Percentiles rank a stretch among this genome's conserved stretches.
Evolutionary conservation across 2,329 filamentous ascomycete genomes (phyloP).

Genomic region (Fusarium pseudocircinatum): DNA sequence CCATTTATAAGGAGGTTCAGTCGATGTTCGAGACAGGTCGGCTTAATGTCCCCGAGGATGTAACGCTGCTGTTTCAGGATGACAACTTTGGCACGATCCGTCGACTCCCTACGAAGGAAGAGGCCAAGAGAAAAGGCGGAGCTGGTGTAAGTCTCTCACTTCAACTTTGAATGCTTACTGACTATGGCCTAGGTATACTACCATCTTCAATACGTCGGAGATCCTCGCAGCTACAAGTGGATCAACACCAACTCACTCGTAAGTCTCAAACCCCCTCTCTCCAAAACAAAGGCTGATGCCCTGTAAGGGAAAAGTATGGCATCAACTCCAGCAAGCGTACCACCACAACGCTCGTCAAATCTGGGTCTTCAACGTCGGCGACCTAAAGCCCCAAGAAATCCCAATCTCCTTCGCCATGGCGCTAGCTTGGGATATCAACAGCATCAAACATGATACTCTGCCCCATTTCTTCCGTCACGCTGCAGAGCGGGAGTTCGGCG

Average conservation of each 20-base stretch:
- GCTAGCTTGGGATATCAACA: slow-evolving; percentile 64
- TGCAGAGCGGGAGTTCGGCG: slow-evolving; percentile 60
- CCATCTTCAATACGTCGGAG: slow-evolving; percentile 71
- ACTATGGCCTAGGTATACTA: slow-evolving; percentile 54
- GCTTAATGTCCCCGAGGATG: slow-evolving; percentile 66
- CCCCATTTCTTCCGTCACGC: slow-evolving; percentile 57
- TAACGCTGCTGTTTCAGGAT: slow-evolving; percentile 70
- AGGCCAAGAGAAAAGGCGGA: slow-evolving; percentile 63
- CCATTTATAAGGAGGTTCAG: slow-evolving; percentile 73
- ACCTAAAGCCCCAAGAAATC: slow-evolving; percentile 67
- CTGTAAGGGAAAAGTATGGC: slow-evolving; percentile 47
- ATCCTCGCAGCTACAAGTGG: slow-evolving; percentile 68
- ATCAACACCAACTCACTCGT: slow-evolving; percentile 70
- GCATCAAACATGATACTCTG: slow-evolving; percentile 51
- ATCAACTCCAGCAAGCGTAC: slow-evolving; percentile 67
- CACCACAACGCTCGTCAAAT: slow-evolving; percentile 58
- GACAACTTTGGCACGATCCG: slow-evolving; percentile 71
- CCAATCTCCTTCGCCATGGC: slow-evolving; percentile 65
- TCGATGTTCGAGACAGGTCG: slow-evolving; percentile 67
- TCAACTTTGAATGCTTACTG: fast-evolving
- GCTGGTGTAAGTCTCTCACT: slow-evolving; percentile 56
- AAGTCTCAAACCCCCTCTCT: background rate
- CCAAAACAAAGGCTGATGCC: background rate
- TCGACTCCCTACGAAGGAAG: slow-evolving; percentile 63
- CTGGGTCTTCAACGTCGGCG: slow-evolving; percentile 72